Base-by-base conservation (phyloP, 768 basidiomycete species). In the Ramaria rubella region DNA sequence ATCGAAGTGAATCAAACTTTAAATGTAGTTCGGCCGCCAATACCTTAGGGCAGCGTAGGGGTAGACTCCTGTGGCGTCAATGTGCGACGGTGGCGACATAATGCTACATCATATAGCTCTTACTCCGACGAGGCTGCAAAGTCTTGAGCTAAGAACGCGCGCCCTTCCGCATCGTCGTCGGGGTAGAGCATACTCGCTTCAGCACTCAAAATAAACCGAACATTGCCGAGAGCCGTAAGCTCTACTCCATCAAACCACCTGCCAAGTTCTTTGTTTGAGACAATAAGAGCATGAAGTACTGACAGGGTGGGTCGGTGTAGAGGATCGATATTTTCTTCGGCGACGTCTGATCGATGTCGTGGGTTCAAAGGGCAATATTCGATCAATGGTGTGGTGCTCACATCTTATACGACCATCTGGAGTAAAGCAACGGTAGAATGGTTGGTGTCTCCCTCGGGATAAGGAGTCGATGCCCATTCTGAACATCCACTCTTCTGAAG, bases 381-480 rank as follows among this genome's bases (percentile, higher is more conserved):
- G 45, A 52, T 34, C 29, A 59, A 51, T 27, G 34, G 31, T 43
- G 1, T 12, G 49, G 27, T 46, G 61, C 74, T 60, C 62, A 78
- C 77, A 78, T 62, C 70, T 63, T 38, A 63, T 56, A 1, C 72
- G 64, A 12, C 73, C 74, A 45, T 67, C 72, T 30, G 66, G 62
- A 19, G 69, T 62, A 40, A 75, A 58, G 33, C 72, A 63, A 29
- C 68, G 65, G 59, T 82, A 82, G 59, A 81, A 81, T 1, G 81
- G 78, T 55, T 82, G 81, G 43, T 74, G 59, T 23, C 72, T 65
- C 19, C 80, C 78, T 21, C 68, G 61, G 26, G 64, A 40, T 15
- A 81, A 68, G 9, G 61, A 57, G 57, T 75, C 69, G 1, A 80
- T 70, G 23, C 64, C 61, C 78, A 78, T 80, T 27, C 69, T 63